Conservation (phyloP, 1,284 basidiomycete species). For the Marasmius tenuissimus region DNA sequence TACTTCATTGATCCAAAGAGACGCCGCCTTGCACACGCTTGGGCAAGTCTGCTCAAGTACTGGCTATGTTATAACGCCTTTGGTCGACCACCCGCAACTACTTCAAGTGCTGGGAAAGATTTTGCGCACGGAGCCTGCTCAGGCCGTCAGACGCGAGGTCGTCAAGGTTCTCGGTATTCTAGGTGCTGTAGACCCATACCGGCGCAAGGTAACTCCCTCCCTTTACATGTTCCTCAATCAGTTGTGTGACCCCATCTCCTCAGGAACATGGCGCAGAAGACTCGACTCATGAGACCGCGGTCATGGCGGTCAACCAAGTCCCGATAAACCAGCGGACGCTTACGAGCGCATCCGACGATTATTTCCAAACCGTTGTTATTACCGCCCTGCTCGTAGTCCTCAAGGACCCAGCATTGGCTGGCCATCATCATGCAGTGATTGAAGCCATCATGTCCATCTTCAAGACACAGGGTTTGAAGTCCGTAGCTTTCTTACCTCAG, state of each 20-base stretch:
- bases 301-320: constrained; percentile 61
- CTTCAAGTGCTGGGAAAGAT: constrained; percentile 88
- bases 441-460: constrained; percentile 99
- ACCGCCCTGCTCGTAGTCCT: constrained; percentile 87
- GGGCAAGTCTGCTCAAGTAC: constrained; percentile 97
- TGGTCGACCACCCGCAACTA: constrained; percentile 90
- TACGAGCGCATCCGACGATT: constrained; percentile 80
- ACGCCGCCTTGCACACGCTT: constrained; percentile 92
- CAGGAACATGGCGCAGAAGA: constrained; percentile 80
- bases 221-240: background rate
- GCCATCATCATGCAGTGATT: constrained; percentile 91
- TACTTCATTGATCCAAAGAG: constrained; percentile 83
- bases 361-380: constrained; percentile 97
- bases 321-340: constrained; percentile 46
- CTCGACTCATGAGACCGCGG: constrained; percentile 65
- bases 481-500: constrained; percentile 94
- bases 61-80: constrained; percentile 90
- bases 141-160: constrained; percentile 84
- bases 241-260: constrained; percentile 6
- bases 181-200: constrained; percentile 97
- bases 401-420: constrained; percentile 84
- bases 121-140: constrained; percentile 80
- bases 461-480: constrained; percentile 96
- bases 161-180: constrained; percentile 94
- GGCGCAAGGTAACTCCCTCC: constrained; percentile 70